Conservation (phyloP, 441 rosid species). For the Gossypium lobatum region DNA sequence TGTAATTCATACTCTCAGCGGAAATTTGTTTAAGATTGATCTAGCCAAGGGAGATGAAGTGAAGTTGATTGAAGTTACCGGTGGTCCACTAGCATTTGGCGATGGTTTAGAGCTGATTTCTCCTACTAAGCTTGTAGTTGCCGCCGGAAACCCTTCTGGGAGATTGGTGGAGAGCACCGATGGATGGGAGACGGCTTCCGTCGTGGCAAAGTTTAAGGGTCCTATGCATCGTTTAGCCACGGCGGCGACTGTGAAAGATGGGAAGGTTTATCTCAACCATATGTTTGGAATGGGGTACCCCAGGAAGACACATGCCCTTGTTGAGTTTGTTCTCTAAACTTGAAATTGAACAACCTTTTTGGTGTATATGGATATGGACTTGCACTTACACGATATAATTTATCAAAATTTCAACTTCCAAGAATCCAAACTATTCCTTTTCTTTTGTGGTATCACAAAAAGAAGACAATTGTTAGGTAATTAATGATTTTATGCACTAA, state of each 20-base stretch:
- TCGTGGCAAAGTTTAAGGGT: slow-evolving; percentile 56
- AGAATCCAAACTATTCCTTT: no score
- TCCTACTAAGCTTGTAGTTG: slow-evolving; percentile 63
- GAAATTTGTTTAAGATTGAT: slow-evolving; percentile 57
- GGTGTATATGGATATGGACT: not conserved
- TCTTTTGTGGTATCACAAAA: no score
- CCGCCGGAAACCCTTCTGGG: slow-evolving; percentile 64
- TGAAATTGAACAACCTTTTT: not conserved
- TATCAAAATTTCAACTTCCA: no score
- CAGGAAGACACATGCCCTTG: slow-evolving; percentile 69
- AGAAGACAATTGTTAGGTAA: no score
- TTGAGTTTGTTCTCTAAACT: slow-evolving; percentile 50
- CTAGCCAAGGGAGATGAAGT: slow-evolving; percentile 37
- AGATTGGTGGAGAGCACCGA: slow-evolving; percentile 73
- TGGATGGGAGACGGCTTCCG: slow-evolving; percentile 71
- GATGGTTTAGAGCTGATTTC: slow-evolving; percentile 77
- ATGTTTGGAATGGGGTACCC: slow-evolving; percentile 75
- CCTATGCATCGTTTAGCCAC: slow-evolving; percentile 67
- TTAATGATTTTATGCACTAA: no score
- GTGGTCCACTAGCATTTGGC: slow-evolving; percentile 59
- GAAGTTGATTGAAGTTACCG: slow-evolving; percentile 41
- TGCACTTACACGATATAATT: slow-evolving; percentile 12
- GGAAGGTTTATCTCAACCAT: slow-evolving; percentile 67
- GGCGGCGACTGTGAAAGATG: slow-evolving; percentile 78
- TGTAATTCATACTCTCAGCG: slow-evolving; percentile 66